Conservation (phyloP, 345 rosid genomes). For the Zanthoxylum bungeanum region DNA sequence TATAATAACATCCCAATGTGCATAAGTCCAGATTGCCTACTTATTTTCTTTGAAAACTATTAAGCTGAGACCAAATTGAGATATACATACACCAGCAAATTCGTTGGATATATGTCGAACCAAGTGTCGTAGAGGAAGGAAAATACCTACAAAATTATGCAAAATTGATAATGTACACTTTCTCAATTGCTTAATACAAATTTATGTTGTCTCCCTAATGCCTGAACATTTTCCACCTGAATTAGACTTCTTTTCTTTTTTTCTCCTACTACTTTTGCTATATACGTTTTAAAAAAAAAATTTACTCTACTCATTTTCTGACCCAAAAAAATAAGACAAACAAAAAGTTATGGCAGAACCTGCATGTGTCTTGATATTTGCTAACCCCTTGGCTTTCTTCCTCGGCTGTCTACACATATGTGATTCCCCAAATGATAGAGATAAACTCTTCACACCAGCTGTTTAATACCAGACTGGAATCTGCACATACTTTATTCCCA, state of each 20-base stretch:
- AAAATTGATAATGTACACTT: conserved; percentile 79
- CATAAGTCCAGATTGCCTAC: not conserved
- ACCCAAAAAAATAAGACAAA: conserved; percentile 17
- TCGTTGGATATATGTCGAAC: not conserved
- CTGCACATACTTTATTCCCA: conserved; percentile 29
- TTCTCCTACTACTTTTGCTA: conserved; percentile 34
- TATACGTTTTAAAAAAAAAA: conserved; percentile 50
- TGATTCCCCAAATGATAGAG: conserved; percentile 17
- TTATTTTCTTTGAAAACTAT: not conserved
- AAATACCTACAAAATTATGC: conserved; percentile 33
- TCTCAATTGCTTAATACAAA: conserved; percentile 28
- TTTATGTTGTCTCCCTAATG: conserved; percentile 17
- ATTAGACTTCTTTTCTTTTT: conserved; percentile 21
- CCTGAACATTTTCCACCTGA: conserved; percentile 26
- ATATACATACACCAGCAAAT: not conserved
- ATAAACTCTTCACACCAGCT: conserved; percentile 21
- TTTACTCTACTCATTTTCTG: conserved; percentile 29
- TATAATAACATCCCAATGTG: not conserved
- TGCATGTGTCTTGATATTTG: conserved; percentile 2
- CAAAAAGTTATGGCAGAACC: conserved; percentile 27
- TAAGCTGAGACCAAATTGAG: not conserved
- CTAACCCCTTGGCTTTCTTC: conserved; percentile 24
- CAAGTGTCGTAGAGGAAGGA: not conserved
- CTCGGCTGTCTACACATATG: conserved; percentile 23
- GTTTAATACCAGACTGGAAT: conserved; percentile 15